Evolutionary conservation across 352 stramenopile genomes (phyloP).

Genomic region (Phytophthora tubulina): DNA sequence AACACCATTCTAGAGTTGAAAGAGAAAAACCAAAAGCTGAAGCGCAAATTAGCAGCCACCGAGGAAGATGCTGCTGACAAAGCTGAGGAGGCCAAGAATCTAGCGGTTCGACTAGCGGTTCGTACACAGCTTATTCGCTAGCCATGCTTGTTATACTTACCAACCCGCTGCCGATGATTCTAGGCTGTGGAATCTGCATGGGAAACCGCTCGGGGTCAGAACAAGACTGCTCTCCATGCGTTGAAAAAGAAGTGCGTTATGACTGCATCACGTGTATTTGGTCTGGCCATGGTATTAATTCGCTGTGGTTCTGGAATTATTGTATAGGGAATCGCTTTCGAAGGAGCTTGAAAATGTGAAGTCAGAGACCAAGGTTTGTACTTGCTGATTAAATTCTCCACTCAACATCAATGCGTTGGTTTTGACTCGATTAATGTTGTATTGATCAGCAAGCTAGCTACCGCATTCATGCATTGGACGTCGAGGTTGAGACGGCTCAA

Average conservation of each 20-base stretch:
- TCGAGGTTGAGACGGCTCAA: slow-evolving; percentile 81
- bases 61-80: slow-evolving; percentile 65
- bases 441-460: slow-evolving; percentile 66
- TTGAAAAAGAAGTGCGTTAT: slow-evolving; percentile 78
- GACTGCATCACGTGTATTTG: neutral
- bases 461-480: slow-evolving; percentile 77
- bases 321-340: slow-evolving; percentile 58
- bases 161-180: neutral
- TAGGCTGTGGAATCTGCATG: slow-evolving; percentile 83
- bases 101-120: slow-evolving; percentile 69
- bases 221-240: slow-evolving; percentile 78
- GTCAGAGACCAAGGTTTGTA: slow-evolving; percentile 65
- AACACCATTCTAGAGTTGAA: slow-evolving; percentile 80
- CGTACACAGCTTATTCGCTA: slow-evolving; percentile 20
- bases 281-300: neutral
- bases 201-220: slow-evolving; percentile 81
- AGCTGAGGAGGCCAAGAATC: slow-evolving; percentile 77
- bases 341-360: slow-evolving; percentile 78
- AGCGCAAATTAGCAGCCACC: slow-evolving; percentile 56
- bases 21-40: slow-evolving; percentile 82
- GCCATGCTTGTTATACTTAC: slow-evolving; percentile 1
- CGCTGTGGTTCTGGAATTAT: neutral
- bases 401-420: too few relatives aligned
- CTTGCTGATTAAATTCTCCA: neutral
- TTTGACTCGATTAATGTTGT: neutral